Evolutionary conservation across 2,329 filamentous ascomycete species (phyloP).

Genomic region (Apiospora malaysiana): DNA sequence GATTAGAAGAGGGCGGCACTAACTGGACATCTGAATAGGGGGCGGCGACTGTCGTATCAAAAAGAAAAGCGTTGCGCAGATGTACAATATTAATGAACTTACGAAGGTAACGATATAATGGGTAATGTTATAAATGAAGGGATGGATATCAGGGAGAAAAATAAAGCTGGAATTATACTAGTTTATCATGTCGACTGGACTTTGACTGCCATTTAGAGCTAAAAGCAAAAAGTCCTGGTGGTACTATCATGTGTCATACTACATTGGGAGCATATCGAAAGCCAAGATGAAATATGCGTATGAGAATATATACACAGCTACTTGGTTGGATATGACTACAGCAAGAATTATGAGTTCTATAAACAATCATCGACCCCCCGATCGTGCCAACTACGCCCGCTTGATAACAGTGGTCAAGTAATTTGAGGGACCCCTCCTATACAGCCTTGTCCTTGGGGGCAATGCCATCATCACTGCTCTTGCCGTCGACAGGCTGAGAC

Average conservation of each 20-base stretch:
- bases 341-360: neutral
- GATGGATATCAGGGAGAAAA: neutral
- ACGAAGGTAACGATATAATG: constrained; percentile 6
- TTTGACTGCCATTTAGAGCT: neutral
- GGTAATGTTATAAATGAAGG: neutral
- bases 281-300: neutral
- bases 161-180: neutral
- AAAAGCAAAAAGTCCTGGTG: no score
- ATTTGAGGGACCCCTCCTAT: neutral
- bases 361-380: no score
- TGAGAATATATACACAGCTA: neutral
- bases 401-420: neutral
- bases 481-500: neutral
- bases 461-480: neutral
- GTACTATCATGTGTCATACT: neutral
- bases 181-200: neutral
- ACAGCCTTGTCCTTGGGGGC: neutral
- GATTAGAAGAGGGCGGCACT: neutral
- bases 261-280: neutral
- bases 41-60: neutral
- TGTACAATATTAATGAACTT: constrained; percentile 4
- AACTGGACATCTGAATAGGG: neutral
- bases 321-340: neutral
- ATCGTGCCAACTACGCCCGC: no score
- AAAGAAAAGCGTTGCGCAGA: neutral